phyloP scores from a whole-genome alignment of 768 basidiomycete species.

The Pleurotus giganteus region DNA sequence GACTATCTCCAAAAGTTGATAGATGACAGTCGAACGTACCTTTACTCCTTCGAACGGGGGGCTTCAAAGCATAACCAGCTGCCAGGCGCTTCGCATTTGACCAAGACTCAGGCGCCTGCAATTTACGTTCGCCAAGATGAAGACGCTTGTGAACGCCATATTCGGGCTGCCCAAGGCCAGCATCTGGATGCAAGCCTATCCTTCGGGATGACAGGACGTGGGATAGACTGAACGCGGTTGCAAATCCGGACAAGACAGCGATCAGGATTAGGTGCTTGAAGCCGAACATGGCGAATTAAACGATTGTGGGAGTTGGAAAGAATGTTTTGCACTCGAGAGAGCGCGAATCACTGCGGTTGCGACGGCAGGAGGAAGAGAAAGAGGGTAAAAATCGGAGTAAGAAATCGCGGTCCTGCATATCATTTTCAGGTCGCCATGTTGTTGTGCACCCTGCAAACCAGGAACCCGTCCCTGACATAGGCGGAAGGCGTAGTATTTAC shows the following conservation, averaged over 20 bases:
- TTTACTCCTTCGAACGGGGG: not conserved
- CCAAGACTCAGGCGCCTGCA: not conserved
- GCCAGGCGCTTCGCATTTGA: conserved; percentile 3
- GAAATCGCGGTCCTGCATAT: not conserved
- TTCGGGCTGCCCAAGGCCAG: not conserved
- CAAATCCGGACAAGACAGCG: not conserved
- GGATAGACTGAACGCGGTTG: not conserved
- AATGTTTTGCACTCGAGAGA: not conserved
- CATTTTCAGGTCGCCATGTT: no score
- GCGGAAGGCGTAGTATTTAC: no score
- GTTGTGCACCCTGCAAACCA: no score
- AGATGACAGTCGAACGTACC: not conserved
- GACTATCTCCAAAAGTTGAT: no score
- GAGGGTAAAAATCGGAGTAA: not conserved
- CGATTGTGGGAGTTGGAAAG: not conserved
- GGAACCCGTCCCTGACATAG: no score
- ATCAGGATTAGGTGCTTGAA: not conserved
- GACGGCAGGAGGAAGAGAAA: not conserved
- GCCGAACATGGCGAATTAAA: conserved; percentile 6
- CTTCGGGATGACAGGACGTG: not conserved
- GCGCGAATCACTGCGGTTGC: not conserved
- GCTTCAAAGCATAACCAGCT: not conserved
- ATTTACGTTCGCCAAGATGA: not conserved
- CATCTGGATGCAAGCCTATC: not conserved
- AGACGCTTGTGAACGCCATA: conserved; percentile 1